Conservation (phyloP, 352 stramenopile genomes). For the Phytophthora pseudosyringae region DNA sequence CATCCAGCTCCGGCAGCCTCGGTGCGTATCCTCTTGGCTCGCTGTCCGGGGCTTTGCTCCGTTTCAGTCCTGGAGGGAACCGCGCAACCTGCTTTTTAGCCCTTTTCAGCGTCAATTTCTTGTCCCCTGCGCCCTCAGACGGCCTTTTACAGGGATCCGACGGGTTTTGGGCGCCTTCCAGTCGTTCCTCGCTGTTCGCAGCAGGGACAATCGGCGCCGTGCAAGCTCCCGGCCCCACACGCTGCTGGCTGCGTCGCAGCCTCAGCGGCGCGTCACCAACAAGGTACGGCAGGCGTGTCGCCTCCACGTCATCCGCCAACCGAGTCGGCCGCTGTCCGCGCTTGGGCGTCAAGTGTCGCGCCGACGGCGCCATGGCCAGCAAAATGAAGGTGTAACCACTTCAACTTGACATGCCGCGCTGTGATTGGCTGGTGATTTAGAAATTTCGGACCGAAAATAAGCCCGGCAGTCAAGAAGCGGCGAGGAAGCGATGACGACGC, state of each 20-base stretch:
- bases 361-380: not conserved
- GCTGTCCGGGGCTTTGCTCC: not conserved
- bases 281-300: conserved; percentile 30
- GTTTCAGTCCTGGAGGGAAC: not conserved
- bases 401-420: not conserved
- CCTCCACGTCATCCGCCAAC: not conserved
- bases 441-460: conserved; percentile 10
- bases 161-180: conserved; percentile 12
- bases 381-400: conserved; percentile 16
- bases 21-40: not conserved
- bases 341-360: conserved; percentile 7
- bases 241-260: conserved; percentile 4
- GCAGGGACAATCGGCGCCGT: not conserved
- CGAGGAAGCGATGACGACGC: conserved; percentile 20
- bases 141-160: not conserved
- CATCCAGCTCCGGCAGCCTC: conserved; percentile 47
- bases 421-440: conserved; percentile 13
- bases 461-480: not conserved
- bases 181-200: conserved; percentile 18
- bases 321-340: not conserved
- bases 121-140: not conserved
- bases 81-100: conserved; percentile 2
- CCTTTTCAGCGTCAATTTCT: not conserved
- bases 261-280: conserved; percentile 11
- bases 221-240: conserved; percentile 5